Percentiles rank a stretch among this genome's conserved stretches.
Conservation (phyloP, 306 rosid genomes). For the Malus sylvestris region DNA sequence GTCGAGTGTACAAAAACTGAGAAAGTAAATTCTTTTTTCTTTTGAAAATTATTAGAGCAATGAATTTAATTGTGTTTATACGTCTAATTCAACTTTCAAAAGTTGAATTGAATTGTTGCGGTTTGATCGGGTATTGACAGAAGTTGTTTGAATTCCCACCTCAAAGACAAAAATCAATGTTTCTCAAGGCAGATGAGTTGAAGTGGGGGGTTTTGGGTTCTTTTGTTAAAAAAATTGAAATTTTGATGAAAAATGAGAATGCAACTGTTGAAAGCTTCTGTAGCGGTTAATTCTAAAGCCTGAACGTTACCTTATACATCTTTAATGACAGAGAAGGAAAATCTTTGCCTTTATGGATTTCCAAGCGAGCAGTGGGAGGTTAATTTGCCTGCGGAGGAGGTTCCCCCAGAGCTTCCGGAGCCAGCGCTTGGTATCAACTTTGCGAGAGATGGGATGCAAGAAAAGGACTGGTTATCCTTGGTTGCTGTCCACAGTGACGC, state of each 20-base stretch:
- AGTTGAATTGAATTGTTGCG: not conserved
- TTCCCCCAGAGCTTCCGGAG: conserved; percentile 73
- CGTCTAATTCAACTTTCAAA: not conserved
- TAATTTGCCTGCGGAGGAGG: conserved; percentile 58
- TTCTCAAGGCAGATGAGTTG: not conserved
- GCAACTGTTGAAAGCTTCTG: not conserved
- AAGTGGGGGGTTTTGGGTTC: not conserved
- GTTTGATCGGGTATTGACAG: not conserved
- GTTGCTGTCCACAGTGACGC: conserved; percentile 79
- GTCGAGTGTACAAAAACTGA: not conserved
- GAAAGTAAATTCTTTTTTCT: not conserved
- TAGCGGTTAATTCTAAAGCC: not conserved
- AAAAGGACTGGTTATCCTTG: conserved; percentile 60
- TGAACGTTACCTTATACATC: not conserved
- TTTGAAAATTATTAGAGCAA: not conserved
- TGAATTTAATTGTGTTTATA: not conserved
- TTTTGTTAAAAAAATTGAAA: not conserved
- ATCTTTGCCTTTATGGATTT: conserved; percentile 74
- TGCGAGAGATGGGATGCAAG: conserved; percentile 57
- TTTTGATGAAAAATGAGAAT: not conserved
- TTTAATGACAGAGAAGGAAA: conserved; percentile 50
- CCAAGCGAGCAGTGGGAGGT: conserved; percentile 74
- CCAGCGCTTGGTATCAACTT: conserved; percentile 73
- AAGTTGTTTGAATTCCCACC: not conserved
- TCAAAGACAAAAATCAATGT: not conserved